These are phyloP conservation scores for Fennellomyces sp. DNA, from an alignment of 371 early-diverging fungal genomes.

Conservation along the genomic window DNA sequence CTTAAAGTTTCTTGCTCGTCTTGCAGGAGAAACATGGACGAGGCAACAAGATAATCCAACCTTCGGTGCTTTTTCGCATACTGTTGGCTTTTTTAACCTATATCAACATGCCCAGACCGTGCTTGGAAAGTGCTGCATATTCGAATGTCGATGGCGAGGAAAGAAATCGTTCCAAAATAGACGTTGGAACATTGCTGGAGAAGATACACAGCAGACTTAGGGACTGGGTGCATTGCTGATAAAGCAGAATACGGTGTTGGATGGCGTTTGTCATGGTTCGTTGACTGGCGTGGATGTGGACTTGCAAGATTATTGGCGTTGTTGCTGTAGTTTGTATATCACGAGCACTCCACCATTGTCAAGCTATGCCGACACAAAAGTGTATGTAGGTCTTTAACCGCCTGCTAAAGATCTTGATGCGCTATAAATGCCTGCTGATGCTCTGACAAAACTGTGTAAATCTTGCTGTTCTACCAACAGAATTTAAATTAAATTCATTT, in stretches of 20 bases:
- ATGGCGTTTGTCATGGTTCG: neutral
- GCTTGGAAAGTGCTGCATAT: neutral
- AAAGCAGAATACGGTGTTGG: neutral
- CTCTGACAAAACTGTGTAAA: neutral
- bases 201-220: neutral
- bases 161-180: neutral
- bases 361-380: neutral
- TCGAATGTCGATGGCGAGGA: neutral
- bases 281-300: neutral
- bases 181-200: neutral
- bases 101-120: neutral
- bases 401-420: neutral
- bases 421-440: neutral
- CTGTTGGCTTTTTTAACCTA: too few relatives aligned
- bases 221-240: neutral
- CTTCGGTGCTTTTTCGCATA: too few relatives aligned
- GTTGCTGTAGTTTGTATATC: neutral
- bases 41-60: too few relatives aligned
- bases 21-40: too few relatives aligned
- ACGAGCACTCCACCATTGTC: neutral
- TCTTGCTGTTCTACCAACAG: neutral
- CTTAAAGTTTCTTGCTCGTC: too few relatives aligned
- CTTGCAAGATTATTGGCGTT: neutral
- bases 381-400: neutral
- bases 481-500: too few relatives aligned